Conservation (phyloP, 495 filamentous ascomycete genomes). For the Bathelium albidoporum region DNA sequence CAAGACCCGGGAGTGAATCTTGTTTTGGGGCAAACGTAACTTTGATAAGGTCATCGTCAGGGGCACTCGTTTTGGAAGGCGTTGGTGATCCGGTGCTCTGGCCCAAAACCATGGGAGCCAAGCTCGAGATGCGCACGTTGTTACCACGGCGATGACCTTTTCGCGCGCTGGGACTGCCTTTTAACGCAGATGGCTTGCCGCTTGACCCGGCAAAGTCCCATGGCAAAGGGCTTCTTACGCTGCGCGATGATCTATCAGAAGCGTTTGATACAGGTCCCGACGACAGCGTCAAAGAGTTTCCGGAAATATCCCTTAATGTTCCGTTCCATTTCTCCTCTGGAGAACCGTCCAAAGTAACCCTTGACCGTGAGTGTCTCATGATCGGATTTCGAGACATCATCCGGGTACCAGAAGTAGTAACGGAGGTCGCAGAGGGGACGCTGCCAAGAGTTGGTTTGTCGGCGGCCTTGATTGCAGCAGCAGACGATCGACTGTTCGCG, state of each 20-base stretch:
- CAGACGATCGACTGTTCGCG: slow-evolving; percentile 12
- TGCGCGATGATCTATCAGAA: slow-evolving; percentile 13
- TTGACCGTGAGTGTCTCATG: slow-evolving; percentile 5
- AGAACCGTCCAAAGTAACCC: slow-evolving; percentile 16
- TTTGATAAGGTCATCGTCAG: slow-evolving; percentile 22
- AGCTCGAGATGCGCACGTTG: slow-evolving; percentile 21
- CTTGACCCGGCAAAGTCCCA: slow-evolving; percentile 16
- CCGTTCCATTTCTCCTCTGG: slow-evolving; percentile 17
- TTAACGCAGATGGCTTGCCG: slow-evolving; percentile 20
- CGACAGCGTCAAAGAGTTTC: slow-evolving; percentile 13
- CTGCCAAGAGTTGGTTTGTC: slow-evolving; percentile 15
- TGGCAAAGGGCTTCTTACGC: slow-evolving; percentile 22
- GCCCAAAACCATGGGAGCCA: slow-evolving; percentile 27
- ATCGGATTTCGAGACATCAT: slow-evolving; percentile 3
- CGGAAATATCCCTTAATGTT: slow-evolving; percentile 15
- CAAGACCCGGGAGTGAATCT: slow-evolving; percentile 6
- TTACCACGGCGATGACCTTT: slow-evolving; percentile 23
- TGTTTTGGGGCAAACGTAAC: slow-evolving; percentile 5
- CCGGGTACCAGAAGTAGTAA: background rate
- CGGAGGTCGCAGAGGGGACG: slow-evolving; percentile 11
- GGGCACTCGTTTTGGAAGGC: slow-evolving; percentile 23
- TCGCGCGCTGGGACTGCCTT: slow-evolving; percentile 20
- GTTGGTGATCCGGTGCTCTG: slow-evolving; percentile 24
- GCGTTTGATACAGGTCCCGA: slow-evolving; percentile 13
- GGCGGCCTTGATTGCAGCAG: slow-evolving; percentile 12